phyloP scores from a whole-genome alignment of 164 flowering plant species.

The Stephania cephalantha region DNA sequence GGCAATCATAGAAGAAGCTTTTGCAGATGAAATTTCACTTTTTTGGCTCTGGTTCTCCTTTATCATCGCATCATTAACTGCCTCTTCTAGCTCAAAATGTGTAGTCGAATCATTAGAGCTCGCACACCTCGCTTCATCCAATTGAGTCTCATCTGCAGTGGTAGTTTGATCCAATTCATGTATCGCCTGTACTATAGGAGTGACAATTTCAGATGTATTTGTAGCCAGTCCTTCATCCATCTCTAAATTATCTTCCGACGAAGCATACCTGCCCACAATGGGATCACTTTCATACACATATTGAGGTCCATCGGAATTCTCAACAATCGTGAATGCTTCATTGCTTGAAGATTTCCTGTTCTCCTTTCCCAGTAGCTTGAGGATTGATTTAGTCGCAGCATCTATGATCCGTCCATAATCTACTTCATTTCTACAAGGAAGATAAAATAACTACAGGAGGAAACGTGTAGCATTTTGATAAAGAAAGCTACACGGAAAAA shows the following conservation, averaged over 20 bases:
- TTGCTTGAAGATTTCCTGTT: constrained; percentile 5
- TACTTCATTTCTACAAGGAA: constrained; percentile 25
- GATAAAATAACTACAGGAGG: not conserved
- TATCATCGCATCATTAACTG: not conserved
- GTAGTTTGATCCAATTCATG: constrained; percentile 1
- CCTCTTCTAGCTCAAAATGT: constrained; percentile 7
- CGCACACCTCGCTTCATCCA: not conserved
- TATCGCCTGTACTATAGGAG: constrained; percentile 7
- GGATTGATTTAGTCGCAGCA: constrained; percentile 35
- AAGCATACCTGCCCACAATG: constrained; percentile 12
- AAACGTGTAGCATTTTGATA: not conserved
- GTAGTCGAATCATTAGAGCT: not conserved
- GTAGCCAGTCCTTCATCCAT: constrained; percentile 12
- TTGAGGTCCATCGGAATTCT: constrained; percentile 2
- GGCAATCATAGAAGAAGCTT: not conserved
- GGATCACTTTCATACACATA: constrained; percentile 12
- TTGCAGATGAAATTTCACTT: not conserved
- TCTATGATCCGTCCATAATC: constrained; percentile 30
- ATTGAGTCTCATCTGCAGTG: constrained; percentile 3
- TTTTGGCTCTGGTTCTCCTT: no score
- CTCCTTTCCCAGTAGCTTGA: constrained; percentile 36
- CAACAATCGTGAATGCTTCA: constrained; percentile 16
- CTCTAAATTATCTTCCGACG: constrained; percentile 10
- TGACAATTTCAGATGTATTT: constrained; percentile 8
- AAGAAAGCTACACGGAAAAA: not conserved